These are phyloP conservation scores for Trifolium subterraneum DNA, from an alignment of 306 rosid species.

Conservation along the genomic window DNA sequence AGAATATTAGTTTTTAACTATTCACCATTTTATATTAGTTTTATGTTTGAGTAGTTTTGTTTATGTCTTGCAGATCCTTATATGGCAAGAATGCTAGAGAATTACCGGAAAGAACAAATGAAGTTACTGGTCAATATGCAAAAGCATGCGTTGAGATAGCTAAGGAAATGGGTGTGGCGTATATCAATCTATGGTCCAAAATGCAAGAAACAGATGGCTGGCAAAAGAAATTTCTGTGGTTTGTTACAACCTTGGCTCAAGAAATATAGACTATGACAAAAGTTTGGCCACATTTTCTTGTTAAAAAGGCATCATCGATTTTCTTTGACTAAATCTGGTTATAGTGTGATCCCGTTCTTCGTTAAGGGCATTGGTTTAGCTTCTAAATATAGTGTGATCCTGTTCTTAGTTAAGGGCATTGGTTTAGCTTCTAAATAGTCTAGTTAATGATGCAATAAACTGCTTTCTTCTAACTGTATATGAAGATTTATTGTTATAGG, in stretches of 20 bases:
- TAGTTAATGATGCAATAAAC: background rate
- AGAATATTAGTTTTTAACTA: slow-evolving; percentile 23
- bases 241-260: slow-evolving; percentile 42
- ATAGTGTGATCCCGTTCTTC: slow-evolving; percentile 11
- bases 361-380: slow-evolving; percentile 8
- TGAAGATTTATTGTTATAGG: background rate
- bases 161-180: slow-evolving; percentile 61
- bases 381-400: slow-evolving; percentile 8
- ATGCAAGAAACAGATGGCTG: slow-evolving; percentile 92
- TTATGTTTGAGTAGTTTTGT: slow-evolving; percentile 36
- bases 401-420: slow-evolving; percentile 13
- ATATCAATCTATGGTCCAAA: slow-evolving; percentile 85
- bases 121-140: slow-evolving; percentile 80
- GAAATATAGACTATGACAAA: background rate
- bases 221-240: slow-evolving; percentile 86
- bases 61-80: slow-evolving; percentile 61
- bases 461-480: slow-evolving; percentile 17
- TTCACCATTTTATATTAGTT: slow-evolving; percentile 19
- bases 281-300: slow-evolving; percentile 30
- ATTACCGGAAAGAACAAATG: slow-evolving; percentile 82
- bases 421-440: slow-evolving; percentile 10
- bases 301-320: slow-evolving; percentile 24
- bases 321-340: slow-evolving; percentile 25
- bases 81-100: slow-evolving; percentile 68
- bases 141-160: slow-evolving; percentile 71